Base-by-base conservation (phyloP, 164 flowering plant species). In the Protea cynaroides region DNA sequence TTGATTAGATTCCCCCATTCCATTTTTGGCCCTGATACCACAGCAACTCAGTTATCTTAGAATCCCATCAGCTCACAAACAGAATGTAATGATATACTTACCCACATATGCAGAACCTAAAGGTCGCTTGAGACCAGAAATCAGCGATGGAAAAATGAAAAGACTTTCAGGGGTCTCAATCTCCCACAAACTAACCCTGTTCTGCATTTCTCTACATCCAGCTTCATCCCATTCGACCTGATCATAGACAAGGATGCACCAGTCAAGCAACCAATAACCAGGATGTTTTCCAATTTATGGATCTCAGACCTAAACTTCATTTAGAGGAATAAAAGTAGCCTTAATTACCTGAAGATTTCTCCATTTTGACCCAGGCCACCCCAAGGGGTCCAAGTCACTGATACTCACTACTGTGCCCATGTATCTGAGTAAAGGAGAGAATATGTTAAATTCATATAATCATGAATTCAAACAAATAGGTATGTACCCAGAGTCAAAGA, bases 201-300 rank as follows among this genome's bases (percentile, higher is more conserved):
- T 87, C 49, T 79, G 97, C 54, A 87, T 92, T 65, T 90, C 99
- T 52, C 79, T 77, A 68, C 86, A 86, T 6, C 94, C 96, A 25
- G 90, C 77, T 72, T 95, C 99, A 78, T 95, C 99, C 98, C 99
- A 95, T 72, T 95, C 98, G 3, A 92, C 98, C 97, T 93, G 82
- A 62, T 62, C 52, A 74, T 24, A 8, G 59, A 67, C 18, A 55
- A 57, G 44, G 9, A 65, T 40, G 14, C 17, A 29, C 25, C 14
- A 51, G 37, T 23, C 8, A 24, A 44, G 51, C 46, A 8, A 56
- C 25, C 23, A 40, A 19, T 19, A 54, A 14, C 52, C 18, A 49
- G 15, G 52, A 40, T 8, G 46, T 40, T 40, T 40, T 40, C 17
- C 49, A 4, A 15, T 49, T 15, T 49, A 49, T 15, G 1, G 22